Conservation (phyloP, 192 early-diverging fungal genomes). For the Coemansia sp. region DNA sequence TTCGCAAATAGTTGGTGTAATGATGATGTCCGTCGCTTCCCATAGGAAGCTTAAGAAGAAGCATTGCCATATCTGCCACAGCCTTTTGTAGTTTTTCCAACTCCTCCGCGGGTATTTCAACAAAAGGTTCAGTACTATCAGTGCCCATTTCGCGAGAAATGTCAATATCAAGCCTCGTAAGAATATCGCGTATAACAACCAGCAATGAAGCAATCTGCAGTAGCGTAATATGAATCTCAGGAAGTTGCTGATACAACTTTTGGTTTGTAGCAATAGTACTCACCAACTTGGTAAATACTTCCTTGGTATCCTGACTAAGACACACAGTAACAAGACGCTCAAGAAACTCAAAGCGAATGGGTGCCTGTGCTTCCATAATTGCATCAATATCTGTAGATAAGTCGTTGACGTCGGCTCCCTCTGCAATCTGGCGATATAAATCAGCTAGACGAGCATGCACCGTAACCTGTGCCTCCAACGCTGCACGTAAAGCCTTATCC, state of each 20-base stretch:
- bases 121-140: neutral
- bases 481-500: constrained; percentile 18
- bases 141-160: neutral
- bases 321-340: constrained; percentile 23
- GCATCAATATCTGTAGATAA: constrained; percentile 19
- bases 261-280: constrained; percentile 26
- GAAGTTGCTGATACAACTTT: constrained; percentile 43
- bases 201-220: constrained; percentile 35
- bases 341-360: constrained; percentile 47
- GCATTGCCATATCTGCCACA: constrained; percentile 24
- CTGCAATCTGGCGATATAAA: constrained; percentile 13
- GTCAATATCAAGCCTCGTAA: constrained; percentile 19
- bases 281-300: constrained; percentile 26
- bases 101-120: constrained; percentile 5
- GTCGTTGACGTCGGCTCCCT: constrained; percentile 9
- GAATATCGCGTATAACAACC: constrained; percentile 28
- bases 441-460: constrained; percentile 25
- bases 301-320: constrained; percentile 19
- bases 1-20: neutral
- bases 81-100: constrained; percentile 18
- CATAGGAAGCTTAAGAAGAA: constrained; percentile 26
- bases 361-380: constrained; percentile 17
- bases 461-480: constrained; percentile 20
- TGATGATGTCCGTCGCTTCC: neutral
- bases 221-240: constrained; percentile 34